Evolutionary conservation across 169 alveolate species (phyloP), one percentile per base, ranked within the genome.

Genomic region (Eimeria zaria): DNA sequence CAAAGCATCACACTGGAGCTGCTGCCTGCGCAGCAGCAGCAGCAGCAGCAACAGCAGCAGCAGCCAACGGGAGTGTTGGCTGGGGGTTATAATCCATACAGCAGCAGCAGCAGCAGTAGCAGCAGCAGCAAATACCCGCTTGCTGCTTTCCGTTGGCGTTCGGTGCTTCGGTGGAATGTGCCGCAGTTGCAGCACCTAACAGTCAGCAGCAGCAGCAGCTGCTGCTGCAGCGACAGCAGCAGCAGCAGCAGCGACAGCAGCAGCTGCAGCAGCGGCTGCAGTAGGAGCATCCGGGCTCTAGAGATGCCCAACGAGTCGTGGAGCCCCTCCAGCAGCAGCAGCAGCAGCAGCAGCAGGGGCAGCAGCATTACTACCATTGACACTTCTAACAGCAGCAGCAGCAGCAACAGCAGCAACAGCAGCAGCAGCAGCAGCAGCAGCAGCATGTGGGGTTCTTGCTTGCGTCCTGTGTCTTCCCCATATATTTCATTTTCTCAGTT

Each of bases 371-470:
- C 76, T 8, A 64, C n/a, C 58, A 8, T 5, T 12, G 12, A 12
- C 58, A 51, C 58, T 51, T 9, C 6, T 64, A 14, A 64, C 85
- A 74, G 55, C 85, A 74, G 58, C 85, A 74, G 51, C 85, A 74
- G 60, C 55, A 74, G 33, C 85, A 69, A 4, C 81, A 69, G 39
- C 81, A 69, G 41, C 81, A 69, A 24, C 48, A 76, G 24, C 87
- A 39, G 87, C 87, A 76, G 87, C 81, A 69, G 81, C 81, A 74
- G 60, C 55, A 74, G 55, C 89, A 80, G 71, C 89, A 80, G 69
- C 89, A 46, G 41, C 69, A 48, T 14, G 27, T 22, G 36, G 69
- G 89, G 60, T 2, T 44, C n/a, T 80, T 11, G n/a, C 18, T 44
- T 48, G 27, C 71, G 39, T 12, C 89, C n/a, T 80, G 71, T 48